These are phyloP conservation scores for Boletus tylopilopsis DNA, from an alignment of 768 basidiomycete species.

Conservation along the genomic window DNA sequence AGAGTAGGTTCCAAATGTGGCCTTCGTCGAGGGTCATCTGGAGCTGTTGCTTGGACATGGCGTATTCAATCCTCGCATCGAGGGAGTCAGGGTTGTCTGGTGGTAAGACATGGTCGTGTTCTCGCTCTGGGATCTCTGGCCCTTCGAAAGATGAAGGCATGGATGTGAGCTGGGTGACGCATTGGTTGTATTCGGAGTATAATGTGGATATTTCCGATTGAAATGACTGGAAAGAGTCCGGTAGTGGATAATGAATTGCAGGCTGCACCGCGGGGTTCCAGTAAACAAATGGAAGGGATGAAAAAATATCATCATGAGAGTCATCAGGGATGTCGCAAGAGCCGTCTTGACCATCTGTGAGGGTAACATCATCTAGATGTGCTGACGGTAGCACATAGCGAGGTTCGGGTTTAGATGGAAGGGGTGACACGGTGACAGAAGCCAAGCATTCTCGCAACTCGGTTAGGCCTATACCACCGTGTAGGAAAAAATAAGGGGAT, in stretches of 20 bases:
- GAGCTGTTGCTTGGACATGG: conserved; percentile 60
- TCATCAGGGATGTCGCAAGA: conserved; percentile 11
- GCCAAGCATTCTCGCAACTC: conserved; percentile 16
- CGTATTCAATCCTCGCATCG: conserved; percentile 40
- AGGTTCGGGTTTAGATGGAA: conserved; percentile 18
- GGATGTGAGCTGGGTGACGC: conserved; percentile 42
- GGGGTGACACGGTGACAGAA: not conserved
- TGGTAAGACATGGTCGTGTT: conserved; percentile 2
- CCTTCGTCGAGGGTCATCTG: conserved; percentile 61
- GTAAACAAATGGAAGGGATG: conserved; percentile 21
- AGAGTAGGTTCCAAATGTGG: conserved; percentile 50
- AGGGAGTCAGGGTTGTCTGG: conserved; percentile 21
- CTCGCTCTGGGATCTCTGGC: conserved; percentile 9
- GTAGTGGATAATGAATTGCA: not conserved
- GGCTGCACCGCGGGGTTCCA: conserved; percentile 25
- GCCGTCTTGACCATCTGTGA: not conserved
- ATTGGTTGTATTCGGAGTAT: conserved; percentile 48
- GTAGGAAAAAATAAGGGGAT: conserved; percentile 13
- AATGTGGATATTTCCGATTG: conserved; percentile 39
- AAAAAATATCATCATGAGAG: conserved; percentile 11
- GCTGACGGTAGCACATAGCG: conserved; percentile 5
- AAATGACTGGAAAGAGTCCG: conserved; percentile 29
- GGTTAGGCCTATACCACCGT: not conserved
- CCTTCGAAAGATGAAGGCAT: conserved; percentile 32
- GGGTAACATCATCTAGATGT: conserved; percentile 3